Base-by-base conservation (phyloP, 164 flowering plant genomes). In the Euptelea pleiosperma region DNA sequence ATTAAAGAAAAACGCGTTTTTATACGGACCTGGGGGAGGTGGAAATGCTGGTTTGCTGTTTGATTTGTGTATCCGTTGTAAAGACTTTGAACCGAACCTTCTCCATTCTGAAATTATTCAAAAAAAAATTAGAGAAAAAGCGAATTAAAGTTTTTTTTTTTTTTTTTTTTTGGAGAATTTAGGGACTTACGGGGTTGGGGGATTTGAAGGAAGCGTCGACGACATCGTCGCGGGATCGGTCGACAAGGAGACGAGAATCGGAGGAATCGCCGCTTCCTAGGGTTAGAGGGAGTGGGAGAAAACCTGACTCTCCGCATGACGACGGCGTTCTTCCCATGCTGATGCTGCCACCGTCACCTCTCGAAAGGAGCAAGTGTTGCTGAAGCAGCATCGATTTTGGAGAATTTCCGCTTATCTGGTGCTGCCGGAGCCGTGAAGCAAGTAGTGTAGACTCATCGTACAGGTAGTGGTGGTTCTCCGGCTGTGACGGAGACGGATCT, bases 361-460 rank as follows among this genome's bases (percentile, higher is more conserved):
- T 52, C 0, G 84, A 52, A 5, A 74, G 47, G 50, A 78, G 37
- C 34, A 78, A 69, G 55, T 82, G 90, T 52, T 81, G 88, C 61
- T 74, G 83, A 29, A 70, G 67, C 75, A 76, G 57, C 70, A 72
- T 43, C 6, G 67, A 60, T n/a, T 64, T 66, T 0, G 79, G 57
- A 12, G 82, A 56, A 34, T 58, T 65, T 35, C 73, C 76, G 69
- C 76, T 71, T 63, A 84, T 88, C 73, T 85, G 89, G 43, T 85
- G 87, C 52, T 80, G 88, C 3, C 87, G 67, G 64, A 87, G 79
- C 69, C 84, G 79, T 2, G 89, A 67, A 14, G 87, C 83, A 8
- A 86, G 70, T 42, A 76, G 26, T 11, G 72, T n/a, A 1, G 83
- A 72, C 19, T 84, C 86, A 42, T 79, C 86, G 55, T 57, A 72